Conservation (phyloP, 768 basidiomycete species). For the Auricularia sp. region DNA sequence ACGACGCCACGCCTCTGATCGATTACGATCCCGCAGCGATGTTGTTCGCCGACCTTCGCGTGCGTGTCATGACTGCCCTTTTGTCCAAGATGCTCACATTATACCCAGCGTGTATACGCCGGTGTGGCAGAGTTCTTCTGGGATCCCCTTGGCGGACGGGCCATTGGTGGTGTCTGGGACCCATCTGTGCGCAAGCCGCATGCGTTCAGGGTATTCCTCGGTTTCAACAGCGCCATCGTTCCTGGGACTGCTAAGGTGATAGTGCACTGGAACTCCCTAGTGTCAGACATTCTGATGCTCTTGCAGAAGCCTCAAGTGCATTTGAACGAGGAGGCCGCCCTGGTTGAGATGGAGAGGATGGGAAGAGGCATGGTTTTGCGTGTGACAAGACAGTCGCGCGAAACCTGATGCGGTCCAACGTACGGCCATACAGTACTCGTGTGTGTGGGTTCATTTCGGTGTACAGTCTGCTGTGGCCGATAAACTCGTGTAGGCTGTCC, state of each 20-base stretch:
- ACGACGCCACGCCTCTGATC: constrained; percentile 26
- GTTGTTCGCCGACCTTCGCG: constrained; percentile 65
- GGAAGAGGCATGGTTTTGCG: constrained; percentile 57
- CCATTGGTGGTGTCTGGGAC: constrained; percentile 83
- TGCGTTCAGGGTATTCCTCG: constrained; percentile 72
- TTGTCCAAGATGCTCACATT: constrained; percentile 3
- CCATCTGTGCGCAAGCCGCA: constrained; percentile 50
- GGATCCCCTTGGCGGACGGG: constrained; percentile 69
- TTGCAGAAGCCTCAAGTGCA: constrained; percentile 47
- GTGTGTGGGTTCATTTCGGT: too few species aligned
- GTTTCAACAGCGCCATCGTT: constrained; percentile 38
- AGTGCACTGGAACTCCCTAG: background rate
- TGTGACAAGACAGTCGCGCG: constrained; percentile 20
- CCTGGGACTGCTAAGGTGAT: constrained; percentile 11
- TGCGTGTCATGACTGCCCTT: constrained; percentile 22
- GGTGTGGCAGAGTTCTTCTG: constrained; percentile 78
- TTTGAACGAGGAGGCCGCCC: constrained; percentile 55
- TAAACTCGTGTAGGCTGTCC: too few species aligned
- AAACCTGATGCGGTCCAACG: background rate
- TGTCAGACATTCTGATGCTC: background rate
- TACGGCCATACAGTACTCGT: too few species aligned
- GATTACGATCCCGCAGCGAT: constrained; percentile 73
- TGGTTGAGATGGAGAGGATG: constrained; percentile 68
- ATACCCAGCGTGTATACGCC: constrained; percentile 51
- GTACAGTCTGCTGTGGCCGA: too few species aligned